Percentiles rank a stretch among this genome's conserved stretches.
phyloP scores from a whole-genome alignment of 495 filamentous ascomycete species.

The Aspergillus bridgeri region DNA sequence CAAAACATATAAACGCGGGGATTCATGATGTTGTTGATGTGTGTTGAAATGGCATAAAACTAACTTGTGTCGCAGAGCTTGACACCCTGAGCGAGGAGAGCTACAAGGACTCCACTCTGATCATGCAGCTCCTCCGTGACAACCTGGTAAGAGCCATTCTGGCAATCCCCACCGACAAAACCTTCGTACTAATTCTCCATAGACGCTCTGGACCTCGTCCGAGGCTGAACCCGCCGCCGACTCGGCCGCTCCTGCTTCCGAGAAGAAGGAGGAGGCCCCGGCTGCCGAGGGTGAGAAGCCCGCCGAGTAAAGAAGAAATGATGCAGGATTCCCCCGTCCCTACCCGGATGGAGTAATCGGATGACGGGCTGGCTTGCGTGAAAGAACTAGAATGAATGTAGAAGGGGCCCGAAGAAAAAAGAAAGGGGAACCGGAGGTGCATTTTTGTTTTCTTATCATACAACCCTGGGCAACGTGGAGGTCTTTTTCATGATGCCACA shows the following conservation, averaged over 20 bases:
- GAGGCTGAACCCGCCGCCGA: constrained; percentile 78
- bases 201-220: constrained; percentile 99
- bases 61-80: constrained; percentile 63
- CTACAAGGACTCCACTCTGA: constrained; percentile 99
- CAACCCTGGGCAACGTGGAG: constrained; percentile 6
- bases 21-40: not conserved
- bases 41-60: not conserved
- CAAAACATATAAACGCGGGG: not conserved
- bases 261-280: constrained; percentile 56
- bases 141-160: constrained; percentile 71
- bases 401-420: constrained; percentile 3
- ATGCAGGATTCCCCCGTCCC: constrained; percentile 39
- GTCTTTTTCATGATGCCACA: constrained; percentile 1
- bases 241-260: constrained; percentile 51
- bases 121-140: constrained; percentile 99
- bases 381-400: constrained; percentile 13
- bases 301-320: constrained; percentile 47
- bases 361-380: constrained; percentile 9
- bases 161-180: not conserved
- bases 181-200: constrained; percentile 22
- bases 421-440: constrained; percentile 5
- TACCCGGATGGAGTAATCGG: constrained; percentile 9
- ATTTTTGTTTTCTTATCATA: constrained; percentile 8
- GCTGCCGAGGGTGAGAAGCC: constrained; percentile 59
- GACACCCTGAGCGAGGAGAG: constrained; percentile 98